A percentile compares a stretch with the other conserved stretches of the same genome.
Conservation (phyloP, 2,329 filamentous ascomycete species). For the Fusarium oligoseptatum region DNA sequence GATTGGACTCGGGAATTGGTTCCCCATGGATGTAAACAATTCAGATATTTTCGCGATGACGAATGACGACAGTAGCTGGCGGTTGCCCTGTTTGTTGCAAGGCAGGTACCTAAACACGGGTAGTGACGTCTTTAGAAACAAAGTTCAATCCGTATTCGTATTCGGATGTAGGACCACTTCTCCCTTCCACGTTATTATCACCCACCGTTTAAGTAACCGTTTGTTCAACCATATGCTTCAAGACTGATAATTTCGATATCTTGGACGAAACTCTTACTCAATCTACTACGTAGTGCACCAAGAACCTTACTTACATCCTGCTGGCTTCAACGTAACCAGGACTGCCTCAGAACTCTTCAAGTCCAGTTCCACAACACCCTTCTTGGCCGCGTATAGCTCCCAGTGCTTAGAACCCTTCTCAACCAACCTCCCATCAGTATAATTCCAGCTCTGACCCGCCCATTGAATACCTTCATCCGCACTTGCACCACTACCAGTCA, state of each 20-base stretch:
- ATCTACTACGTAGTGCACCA: not conserved
- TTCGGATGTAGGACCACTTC: conserved; percentile 23
- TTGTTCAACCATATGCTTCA: not conserved
- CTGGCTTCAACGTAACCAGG: not conserved
- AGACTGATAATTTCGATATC: not conserved
- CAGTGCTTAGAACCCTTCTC: not conserved
- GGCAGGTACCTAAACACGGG: conserved; percentile 3
- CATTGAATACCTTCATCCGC: not conserved
- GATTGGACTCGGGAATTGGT: not conserved
- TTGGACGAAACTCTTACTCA: not conserved
- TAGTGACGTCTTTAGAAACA: conserved; percentile 29
- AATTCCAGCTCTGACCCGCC: conserved; percentile 4
- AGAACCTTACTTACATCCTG: not conserved
- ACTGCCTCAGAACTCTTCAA: not conserved
- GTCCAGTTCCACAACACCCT: not conserved
- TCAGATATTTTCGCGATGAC: not conserved
- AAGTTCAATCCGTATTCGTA: conserved; percentile 42
- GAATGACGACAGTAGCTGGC: conserved; percentile 8
- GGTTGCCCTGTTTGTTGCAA: not conserved
- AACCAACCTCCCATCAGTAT: not conserved
- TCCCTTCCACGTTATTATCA: not conserved
- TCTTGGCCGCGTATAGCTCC: not conserved
- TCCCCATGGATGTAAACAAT: not conserved
- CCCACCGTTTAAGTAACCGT: not conserved
- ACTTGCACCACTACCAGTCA: not conserved